Evolutionary conservation across 371 early-diverging fungal genomes (phyloP).

Genomic region (Mortierella sp.): DNA sequence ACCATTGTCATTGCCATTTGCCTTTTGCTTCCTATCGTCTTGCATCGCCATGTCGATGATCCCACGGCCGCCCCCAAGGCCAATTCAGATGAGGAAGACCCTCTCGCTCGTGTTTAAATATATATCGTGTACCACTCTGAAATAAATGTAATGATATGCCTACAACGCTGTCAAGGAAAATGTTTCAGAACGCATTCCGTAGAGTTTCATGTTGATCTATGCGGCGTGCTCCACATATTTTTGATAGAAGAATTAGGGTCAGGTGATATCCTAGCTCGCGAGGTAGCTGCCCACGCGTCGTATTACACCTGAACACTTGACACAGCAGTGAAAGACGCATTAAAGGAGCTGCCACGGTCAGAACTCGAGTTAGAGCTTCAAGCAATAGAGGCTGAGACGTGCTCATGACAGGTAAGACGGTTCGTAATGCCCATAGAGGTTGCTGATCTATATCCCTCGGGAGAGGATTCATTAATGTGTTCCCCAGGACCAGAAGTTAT

Average conservation of each 20-base stretch:
- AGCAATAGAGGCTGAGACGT: constrained; percentile 8
- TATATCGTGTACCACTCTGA: too few relatives aligned
- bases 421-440: constrained; percentile 33
- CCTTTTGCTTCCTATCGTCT: constrained; percentile 41
- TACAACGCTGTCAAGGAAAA: too few relatives aligned
- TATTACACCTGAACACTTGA: too few relatives aligned
- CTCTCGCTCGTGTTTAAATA: constrained; percentile 29
- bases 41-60: constrained; percentile 34
- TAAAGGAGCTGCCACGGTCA: constrained; percentile 19
- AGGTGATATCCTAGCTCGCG: too few relatives aligned
- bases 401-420: constrained; percentile 28
- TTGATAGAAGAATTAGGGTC: too few relatives aligned
- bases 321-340: constrained; percentile 3
- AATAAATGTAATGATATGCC: too few relatives aligned
- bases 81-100: constrained; percentile 11
- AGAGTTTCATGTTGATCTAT: too few relatives aligned
- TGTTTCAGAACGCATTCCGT: too few relatives aligned
- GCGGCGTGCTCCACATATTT: too few relatives aligned
- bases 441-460: constrained; percentile 9
- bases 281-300: too few relatives aligned
- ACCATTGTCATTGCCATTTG: constrained; percentile 41
- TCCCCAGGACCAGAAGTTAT: too few relatives aligned
- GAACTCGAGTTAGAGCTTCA: constrained; percentile 11
- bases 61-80: constrained; percentile 24
- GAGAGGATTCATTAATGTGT: neutral